phyloP scores from a whole-genome alignment of 2,329 filamentous ascomycete genomes.

The Claviceps quebecensis region DNA sequence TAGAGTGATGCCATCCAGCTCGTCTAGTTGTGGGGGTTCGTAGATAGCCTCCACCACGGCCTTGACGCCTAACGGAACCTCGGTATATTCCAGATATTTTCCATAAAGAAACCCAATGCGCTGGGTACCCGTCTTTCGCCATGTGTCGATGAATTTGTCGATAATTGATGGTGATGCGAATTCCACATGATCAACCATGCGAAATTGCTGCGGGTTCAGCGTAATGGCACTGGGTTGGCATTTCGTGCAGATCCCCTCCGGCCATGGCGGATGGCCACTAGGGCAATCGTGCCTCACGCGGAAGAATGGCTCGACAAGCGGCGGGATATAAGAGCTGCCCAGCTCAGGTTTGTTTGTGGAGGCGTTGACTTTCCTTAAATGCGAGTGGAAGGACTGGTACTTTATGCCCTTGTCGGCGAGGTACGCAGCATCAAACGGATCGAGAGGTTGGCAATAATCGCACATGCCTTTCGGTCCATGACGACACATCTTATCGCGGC shows the following conservation, averaged over 20 bases:
- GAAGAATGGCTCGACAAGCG: constrained; percentile 83
- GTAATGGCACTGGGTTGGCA: constrained; percentile 97
- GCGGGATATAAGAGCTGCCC: constrained; percentile 90
- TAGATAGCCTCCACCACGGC: constrained; percentile 95
- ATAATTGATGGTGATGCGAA: constrained; percentile 77
- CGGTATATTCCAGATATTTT: constrained; percentile 75
- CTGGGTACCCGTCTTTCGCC: constrained; percentile 74
- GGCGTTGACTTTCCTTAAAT: constrained; percentile 88
- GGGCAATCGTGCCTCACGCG: constrained; percentile 81
- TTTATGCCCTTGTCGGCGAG: constrained; percentile 96
- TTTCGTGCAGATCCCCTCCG: constrained; percentile 93
- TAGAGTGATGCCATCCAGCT: constrained; percentile 76
- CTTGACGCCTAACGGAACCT: constrained; percentile 88
- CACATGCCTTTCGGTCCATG: constrained; percentile 98
- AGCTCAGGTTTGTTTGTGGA: constrained; percentile 93
- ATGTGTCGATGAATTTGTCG: constrained; percentile 81
- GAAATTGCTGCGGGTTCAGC: constrained; percentile 80
- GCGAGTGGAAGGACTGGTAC: constrained; percentile 89
- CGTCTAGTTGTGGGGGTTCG: constrained; percentile 82
- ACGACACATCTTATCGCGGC: constrained; percentile 79
- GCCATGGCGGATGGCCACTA: constrained; percentile 84
- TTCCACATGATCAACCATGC: constrained; percentile 97
- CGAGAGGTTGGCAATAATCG: constrained; percentile 94
- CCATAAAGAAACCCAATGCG: constrained; percentile 85
- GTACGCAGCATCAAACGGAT: constrained; percentile 83